phyloP scores from a whole-genome alignment of 352 stramenopile genomes.

The Phytophthora podocarpi region DNA sequence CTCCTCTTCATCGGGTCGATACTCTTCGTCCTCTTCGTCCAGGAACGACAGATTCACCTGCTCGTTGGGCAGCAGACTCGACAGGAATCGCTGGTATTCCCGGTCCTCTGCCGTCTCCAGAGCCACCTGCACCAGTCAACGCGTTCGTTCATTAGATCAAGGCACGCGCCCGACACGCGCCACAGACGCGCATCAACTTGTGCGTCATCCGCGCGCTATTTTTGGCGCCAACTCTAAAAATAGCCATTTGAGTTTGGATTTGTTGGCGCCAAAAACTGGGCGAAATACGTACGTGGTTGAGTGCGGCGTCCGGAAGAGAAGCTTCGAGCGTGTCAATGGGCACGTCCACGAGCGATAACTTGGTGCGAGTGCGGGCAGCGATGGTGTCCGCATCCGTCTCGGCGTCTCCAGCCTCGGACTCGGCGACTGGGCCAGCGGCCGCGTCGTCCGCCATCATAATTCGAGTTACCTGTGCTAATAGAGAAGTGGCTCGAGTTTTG shows the following conservation, averaged over 20 bases:
- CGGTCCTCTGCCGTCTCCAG: constrained; percentile 51
- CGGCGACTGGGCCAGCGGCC: background rate
- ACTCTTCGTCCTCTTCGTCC: constrained; percentile 88
- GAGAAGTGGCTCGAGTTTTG: constrained; percentile 4
- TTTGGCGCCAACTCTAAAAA: constrained; percentile 35
- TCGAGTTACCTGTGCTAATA: background rate
- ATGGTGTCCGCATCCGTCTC: constrained; percentile 54
- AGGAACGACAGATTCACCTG: constrained; percentile 80
- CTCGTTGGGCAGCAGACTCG: constrained; percentile 75
- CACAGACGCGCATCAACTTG: constrained; percentile 1
- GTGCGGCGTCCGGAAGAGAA: constrained; percentile 44
- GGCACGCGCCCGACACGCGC: constrained; percentile 3
- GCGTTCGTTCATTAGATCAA: constrained; percentile 12
- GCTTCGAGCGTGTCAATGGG: constrained; percentile 75
- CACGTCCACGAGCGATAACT: constrained; percentile 79
- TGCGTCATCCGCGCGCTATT: constrained; percentile 5
- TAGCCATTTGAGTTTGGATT: background rate
- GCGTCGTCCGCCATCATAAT: constrained; percentile 12
- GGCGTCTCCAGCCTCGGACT: background rate
- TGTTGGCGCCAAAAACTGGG: constrained; percentile 27
- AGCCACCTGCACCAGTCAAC: constrained; percentile 23
- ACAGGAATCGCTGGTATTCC: constrained; percentile 86
- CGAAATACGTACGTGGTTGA: constrained; percentile 27
- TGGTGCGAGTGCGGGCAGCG: constrained; percentile 70
- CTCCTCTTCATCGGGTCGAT: constrained; percentile 73